These are phyloP conservation scores for Trichophyton equinum DNA, from an alignment of 2,329 filamentous ascomycete genomes.

Conservation along the genomic window DNA sequence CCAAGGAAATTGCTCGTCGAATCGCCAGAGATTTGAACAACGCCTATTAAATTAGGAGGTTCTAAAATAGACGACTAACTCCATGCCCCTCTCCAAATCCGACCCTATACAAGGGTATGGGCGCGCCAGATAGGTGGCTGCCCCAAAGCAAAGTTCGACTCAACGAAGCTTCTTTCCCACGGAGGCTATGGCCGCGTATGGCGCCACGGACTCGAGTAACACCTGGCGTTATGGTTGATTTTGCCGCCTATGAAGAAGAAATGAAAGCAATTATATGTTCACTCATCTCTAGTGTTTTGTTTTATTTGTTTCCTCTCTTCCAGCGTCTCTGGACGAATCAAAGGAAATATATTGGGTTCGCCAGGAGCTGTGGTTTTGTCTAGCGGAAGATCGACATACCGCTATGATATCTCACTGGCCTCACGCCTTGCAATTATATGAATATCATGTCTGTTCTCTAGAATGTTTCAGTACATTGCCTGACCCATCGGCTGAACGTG, in stretches of 20 bases:
- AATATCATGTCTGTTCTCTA: background rate
- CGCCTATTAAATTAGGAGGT: background rate
- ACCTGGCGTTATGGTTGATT: background rate
- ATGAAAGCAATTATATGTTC: background rate
- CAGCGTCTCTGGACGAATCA: background rate
- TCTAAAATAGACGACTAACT: background rate
- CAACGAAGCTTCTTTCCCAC: background rate
- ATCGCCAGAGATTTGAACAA: background rate
- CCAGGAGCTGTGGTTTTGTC: background rate
- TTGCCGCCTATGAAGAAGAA: background rate
- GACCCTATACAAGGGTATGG: background rate
- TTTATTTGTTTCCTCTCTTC: background rate
- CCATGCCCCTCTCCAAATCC: background rate
- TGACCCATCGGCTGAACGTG: background rate
- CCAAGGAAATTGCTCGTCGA: background rate
- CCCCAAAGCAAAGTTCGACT: background rate
- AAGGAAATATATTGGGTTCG: background rate
- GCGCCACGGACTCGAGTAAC: background rate
- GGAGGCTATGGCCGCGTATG: background rate
- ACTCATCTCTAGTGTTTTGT: background rate
- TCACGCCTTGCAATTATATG: background rate
- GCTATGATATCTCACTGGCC: background rate
- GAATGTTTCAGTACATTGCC: background rate
- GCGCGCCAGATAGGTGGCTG: background rate
- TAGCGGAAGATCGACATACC: conserved; percentile 1